phyloP scores from a whole-genome alignment of 371 early-diverging fungal genomes.

The Neoconidiobolus thromboides region DNA sequence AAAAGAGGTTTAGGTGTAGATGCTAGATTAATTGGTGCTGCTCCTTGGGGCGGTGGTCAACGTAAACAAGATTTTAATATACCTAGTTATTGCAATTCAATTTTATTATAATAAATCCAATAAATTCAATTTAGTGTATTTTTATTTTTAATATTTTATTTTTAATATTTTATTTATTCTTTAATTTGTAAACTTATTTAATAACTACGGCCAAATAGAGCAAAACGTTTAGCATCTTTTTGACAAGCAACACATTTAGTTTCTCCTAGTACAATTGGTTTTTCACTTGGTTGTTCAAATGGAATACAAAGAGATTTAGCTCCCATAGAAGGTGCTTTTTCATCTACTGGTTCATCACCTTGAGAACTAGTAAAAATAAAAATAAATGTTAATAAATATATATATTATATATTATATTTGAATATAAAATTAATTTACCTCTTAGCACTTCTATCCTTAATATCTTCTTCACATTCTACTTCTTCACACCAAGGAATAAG shows the following conservation, averaged over 20 bases:
- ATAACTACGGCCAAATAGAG: constrained; percentile 86
- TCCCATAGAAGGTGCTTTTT: constrained; percentile 96
- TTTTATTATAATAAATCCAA: too few relatives aligned
- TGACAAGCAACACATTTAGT: constrained; percentile 76
- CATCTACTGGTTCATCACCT: constrained; percentile 70
- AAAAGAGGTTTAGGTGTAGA: constrained; percentile 74
- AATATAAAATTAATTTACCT: constrained; percentile 13
- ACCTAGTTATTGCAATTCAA: too few relatives aligned
- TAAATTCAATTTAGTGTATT: too few relatives aligned
- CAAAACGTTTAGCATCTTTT: constrained; percentile 58
- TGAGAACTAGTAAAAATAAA: constrained; percentile 36
- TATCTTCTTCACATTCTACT: constrained; percentile 85
- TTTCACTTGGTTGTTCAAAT: constrained; percentile 69
- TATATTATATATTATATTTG: too few relatives aligned
- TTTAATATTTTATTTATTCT: constrained; percentile 10
- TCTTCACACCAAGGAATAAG: constrained; percentile 96
- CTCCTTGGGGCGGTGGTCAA: constrained; percentile 36
- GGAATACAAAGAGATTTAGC: constrained; percentile 99
- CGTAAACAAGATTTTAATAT: constrained; percentile 10
- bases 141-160: too few relatives aligned
- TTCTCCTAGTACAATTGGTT: constrained; percentile 48
- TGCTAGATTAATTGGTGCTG: constrained; percentile 38
- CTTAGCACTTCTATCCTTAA: constrained; percentile 81
- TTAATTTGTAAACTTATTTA: constrained; percentile 77
- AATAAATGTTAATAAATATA: too few relatives aligned